Evolutionary conservation across 116 monocot genomes (phyloP), one percentile per base, ranked within the genome.

Genomic region (Phalaenopsis hybrid): DNA sequence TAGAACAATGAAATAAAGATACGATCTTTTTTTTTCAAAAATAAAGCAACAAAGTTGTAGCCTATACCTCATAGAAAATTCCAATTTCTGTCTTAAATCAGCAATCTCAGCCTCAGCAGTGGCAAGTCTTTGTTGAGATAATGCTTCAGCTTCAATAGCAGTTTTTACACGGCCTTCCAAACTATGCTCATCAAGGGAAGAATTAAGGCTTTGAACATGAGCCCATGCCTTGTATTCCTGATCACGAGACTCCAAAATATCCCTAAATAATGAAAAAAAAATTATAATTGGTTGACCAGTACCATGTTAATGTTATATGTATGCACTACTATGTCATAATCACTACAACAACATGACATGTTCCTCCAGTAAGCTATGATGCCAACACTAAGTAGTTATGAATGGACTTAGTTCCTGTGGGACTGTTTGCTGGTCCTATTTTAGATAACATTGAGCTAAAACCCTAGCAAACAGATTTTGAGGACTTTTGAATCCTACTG

Each of bases 141-240:
- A 79, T 74, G 98, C 93, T 87, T 99, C 95, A 78, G 90, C 91
- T 89, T 99, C 93, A 91, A 88, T 99, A 61, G 98, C 95, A 85
- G 86, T 93, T 80, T 95, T 99, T 75, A 99, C 98, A 82, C 93
- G 94, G 78, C 83, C 68, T 85, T 93, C 98, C 81, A 99, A 70
- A 57, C 84, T 89, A 79, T 91, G 89, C 81, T 99, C 98, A 85
- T 95, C 92, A 73, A 99, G 92, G 79, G 90, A 90, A 25, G 89
- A 88, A 82, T 95, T 90, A 34, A 99, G 89, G 73, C 57, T 86
- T 57, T 99, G 90, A 88, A 94, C 92, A 78, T 84, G 83, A 81
- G 93, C 93, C 95, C 95, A 99, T 77, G 90, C 87, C 83, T 87
- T 82, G 79, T 83, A 90, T 83, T 99, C 98, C 68, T 72, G 84